A percentile compares a stretch with the other conserved stretches of the same genome.
Conservation (phyloP, 495 filamentous ascomycete species). For the Tuber aestivum region DNA sequence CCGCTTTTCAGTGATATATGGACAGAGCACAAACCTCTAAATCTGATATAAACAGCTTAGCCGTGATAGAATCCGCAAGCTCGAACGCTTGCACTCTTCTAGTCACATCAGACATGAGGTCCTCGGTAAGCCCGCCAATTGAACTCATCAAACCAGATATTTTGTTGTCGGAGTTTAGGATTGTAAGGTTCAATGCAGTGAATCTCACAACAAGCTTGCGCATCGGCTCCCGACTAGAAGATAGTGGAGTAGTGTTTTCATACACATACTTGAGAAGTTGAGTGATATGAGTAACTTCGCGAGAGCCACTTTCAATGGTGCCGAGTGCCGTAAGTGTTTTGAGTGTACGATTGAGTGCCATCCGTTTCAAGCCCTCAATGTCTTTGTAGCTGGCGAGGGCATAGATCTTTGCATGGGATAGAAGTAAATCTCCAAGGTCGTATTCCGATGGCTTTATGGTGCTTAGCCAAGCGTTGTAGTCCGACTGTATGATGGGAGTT, state of each 20-base stretch:
- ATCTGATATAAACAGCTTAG: neutral
- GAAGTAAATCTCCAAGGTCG: constrained; percentile 7
- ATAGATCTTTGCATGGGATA: constrained; percentile 20
- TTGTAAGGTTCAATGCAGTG: constrained; percentile 1
- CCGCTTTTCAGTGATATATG: neutral
- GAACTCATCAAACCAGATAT: neutral
- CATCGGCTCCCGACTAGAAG: constrained; percentile 5
- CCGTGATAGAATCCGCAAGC: neutral
- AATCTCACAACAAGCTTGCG: constrained; percentile 11
- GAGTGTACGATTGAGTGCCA: constrained; percentile 8
- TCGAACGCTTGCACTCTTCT: neutral
- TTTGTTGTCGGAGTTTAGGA: neutral
- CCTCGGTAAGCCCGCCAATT: neutral
- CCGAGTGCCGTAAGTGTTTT: constrained; percentile 9
- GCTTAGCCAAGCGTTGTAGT: neutral
- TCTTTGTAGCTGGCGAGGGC: constrained; percentile 20
- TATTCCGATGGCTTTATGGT: neutral
- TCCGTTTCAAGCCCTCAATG: neutral
- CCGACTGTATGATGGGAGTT: neutral
- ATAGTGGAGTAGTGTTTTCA: constrained; percentile 11
- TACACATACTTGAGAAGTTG: constrained; percentile 19
- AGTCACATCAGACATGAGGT: neutral
- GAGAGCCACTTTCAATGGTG: neutral
- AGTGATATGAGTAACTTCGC: neutral
- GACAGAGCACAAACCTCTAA: neutral